Base-by-base conservation (phyloP, 2,329 filamentous ascomycete species). In the Fusarium anthophilum region DNA sequence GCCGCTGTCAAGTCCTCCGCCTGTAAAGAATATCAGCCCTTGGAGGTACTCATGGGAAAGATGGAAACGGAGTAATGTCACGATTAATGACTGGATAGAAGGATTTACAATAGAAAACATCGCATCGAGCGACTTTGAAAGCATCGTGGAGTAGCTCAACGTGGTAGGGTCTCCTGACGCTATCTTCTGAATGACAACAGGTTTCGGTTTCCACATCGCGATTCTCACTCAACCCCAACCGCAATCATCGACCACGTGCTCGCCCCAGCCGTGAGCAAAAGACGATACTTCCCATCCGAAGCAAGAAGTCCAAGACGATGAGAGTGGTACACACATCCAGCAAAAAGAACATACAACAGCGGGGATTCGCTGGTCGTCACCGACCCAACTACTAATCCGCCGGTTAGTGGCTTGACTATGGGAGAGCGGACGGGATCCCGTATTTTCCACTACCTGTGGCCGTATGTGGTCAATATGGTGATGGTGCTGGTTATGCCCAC, bases 1-100 rank as follows among this genome's bases (percentile, higher is more conserved):
- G 90, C 81, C 88, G 89, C 71, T 89, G 87, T 76, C 88, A 91
- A 79, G 86, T 90, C 59, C 81, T 91, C 76, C 86, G 86, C 69
- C 81, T 91, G 74, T 90, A 66, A 74, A 24, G 20, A 14, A 24
- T 37, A n/a, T 26, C 39, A 18, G 51, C 32, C 37, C 43, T 22
- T 22, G 17, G 38, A 41, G 24, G 24, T 43, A 26, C 39, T 28
- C n/a, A 41, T 53, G 22, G 30, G 53, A 41, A 11, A 57, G 44
- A 37, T 56, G 43, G 43, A 55, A 15, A 37, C 37, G 47, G 44
- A 50, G 56, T 38, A 32, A 44, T 57, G 30, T 72, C 45, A 61
- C 51, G 39, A 74, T 47, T 64, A 51, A 75, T 59, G 51, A 69
- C 47, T 61, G 50, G 47, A 59, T 69, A 74, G 68, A 72, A 64